Conservation (phyloP, 2,329 filamentous ascomycete species). For the Cryphonectria nitschkei region DNA sequence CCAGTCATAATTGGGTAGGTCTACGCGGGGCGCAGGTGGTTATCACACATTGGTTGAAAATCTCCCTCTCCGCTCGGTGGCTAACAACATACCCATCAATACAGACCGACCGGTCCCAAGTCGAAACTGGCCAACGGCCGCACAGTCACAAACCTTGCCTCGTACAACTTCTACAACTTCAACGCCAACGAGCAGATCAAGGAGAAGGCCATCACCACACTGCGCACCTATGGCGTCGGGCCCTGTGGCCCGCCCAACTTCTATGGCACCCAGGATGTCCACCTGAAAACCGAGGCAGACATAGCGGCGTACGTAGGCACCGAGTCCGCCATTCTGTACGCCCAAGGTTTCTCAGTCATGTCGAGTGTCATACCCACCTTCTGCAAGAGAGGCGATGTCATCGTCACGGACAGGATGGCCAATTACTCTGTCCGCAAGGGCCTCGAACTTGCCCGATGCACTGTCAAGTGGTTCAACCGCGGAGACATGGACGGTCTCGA, state of each 20-base stretch:
- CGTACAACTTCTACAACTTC: conserved; percentile 98
- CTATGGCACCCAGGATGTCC: conserved; percentile 97
- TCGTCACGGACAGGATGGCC: conserved; percentile 90
- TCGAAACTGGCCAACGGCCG: conserved; percentile 86
- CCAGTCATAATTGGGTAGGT: conserved; percentile 85
- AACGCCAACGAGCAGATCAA: conserved; percentile 90
- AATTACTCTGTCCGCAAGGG: conserved; percentile 96
- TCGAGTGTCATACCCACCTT: conserved; percentile 97
- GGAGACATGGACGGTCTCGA: conserved; percentile 96
- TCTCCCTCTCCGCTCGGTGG: background rate
- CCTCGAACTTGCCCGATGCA: conserved; percentile 89
- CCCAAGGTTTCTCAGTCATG: conserved; percentile 94
- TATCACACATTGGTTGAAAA: background rate
- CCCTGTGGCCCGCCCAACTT: conserved; percentile 97
- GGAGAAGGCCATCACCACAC: conserved; percentile 90
- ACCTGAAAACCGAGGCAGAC: conserved; percentile 95
- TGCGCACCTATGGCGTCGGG: conserved; percentile 94
- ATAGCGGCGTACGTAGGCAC: conserved; percentile 89
- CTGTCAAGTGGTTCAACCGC: conserved; percentile 91
- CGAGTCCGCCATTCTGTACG: conserved; percentile 89
- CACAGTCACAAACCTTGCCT: conserved; percentile 90
- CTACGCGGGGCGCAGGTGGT: background rate
- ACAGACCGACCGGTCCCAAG: conserved; percentile 84
- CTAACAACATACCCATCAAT: background rate
- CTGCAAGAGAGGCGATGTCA: conserved; percentile 95